Percentiles rank a stretch among this genome's conserved stretches.
Evolutionary conservation across 2,329 filamentous ascomycete genomes (phyloP).

Genomic region (Botrytis squamosa): DNA sequence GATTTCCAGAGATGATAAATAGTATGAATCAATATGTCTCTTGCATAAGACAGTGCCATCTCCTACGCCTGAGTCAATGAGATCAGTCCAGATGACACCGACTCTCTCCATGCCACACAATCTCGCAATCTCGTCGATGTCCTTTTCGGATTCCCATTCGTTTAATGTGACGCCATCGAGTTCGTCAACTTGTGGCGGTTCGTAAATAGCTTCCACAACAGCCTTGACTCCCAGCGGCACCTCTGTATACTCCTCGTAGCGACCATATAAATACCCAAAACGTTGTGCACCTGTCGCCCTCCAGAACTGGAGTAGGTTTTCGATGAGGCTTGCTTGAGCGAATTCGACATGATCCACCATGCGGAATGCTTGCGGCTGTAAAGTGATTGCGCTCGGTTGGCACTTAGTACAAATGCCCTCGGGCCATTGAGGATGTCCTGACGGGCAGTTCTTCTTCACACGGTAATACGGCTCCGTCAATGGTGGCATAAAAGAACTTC

Average conservation of each 20-base stretch:
- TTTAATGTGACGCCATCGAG: constrained; percentile 81
- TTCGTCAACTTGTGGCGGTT: constrained; percentile 88
- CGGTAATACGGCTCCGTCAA: constrained; percentile 90
- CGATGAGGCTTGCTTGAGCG: constrained; percentile 77
- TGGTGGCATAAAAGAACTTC: constrained; percentile 93
- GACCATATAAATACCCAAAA: constrained; percentile 86
- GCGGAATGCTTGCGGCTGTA: constrained; percentile 89
- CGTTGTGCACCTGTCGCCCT: constrained; percentile 80
- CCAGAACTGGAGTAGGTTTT: constrained; percentile 91
- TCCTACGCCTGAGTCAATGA: constrained; percentile 75
- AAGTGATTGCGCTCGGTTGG: constrained; percentile 92
- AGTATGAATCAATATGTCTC: constrained; percentile 88
- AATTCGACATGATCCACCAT: constrained; percentile 99
- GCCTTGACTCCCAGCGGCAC: constrained; percentile 94
- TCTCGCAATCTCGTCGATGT: constrained; percentile 75
- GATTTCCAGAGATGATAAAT: constrained; percentile 87
- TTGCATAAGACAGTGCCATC: constrained; percentile 92
- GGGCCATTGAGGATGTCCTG: constrained; percentile 89
- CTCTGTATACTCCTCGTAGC: constrained; percentile 85
- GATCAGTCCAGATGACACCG: constrained; percentile 92
- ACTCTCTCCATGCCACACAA: constrained; percentile 84
- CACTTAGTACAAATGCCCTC: constrained; percentile 98
- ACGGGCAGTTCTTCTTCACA: constrained; percentile 84
- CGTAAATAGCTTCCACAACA: constrained; percentile 94
- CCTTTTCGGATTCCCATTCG: constrained; percentile 80